A percentile compares a stretch with the other conserved stretches of the same genome.
These are phyloP conservation scores for Pseudomassariella vexata DNA, from an alignment of 2,329 filamentous ascomycete species.

Conservation along the genomic window DNA sequence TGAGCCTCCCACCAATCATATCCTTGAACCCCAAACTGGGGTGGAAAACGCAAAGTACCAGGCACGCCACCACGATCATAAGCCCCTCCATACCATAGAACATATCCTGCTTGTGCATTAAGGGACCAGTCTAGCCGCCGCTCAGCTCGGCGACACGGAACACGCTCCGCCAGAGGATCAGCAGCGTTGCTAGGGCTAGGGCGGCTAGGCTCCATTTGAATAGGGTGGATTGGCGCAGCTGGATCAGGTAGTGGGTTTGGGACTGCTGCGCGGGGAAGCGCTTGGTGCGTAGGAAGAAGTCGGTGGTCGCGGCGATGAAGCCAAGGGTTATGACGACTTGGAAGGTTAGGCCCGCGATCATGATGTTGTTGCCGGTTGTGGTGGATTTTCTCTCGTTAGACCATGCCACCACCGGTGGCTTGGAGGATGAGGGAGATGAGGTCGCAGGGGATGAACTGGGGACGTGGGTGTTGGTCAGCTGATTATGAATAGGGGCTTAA, in stretches of 20 bases:
- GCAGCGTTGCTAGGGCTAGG: conserved; percentile 51
- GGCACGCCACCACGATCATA: conserved; percentile 41
- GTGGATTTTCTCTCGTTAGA: too few relatives aligned
- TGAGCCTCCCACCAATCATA: conserved; percentile 5
- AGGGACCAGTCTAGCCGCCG: conserved; percentile 53
- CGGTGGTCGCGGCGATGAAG: conserved; percentile 44
- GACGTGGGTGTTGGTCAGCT: not conserved
- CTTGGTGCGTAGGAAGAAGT: conserved; percentile 42
- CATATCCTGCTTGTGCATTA: conserved; percentile 49
- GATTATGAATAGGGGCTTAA: not conserved
- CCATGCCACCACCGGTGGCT: conserved; percentile 51
- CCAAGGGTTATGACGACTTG: conserved; percentile 52
- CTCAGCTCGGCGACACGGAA: conserved; percentile 63
- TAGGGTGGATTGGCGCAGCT: conserved; percentile 31
- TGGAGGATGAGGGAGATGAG: conserved; percentile 56
- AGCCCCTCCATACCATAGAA: conserved; percentile 55
- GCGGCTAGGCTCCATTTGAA: conserved; percentile 52
- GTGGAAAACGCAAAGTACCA: conserved; percentile 39
- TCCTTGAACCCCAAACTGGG: conserved; percentile 25
- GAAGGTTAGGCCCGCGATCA: conserved; percentile 57
- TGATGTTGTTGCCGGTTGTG: conserved; percentile 50
- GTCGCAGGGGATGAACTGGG: conserved; percentile 58
- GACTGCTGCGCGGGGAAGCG: conserved; percentile 29
- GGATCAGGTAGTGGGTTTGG: conserved; percentile 27
- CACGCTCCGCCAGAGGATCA: conserved; percentile 58